phyloP scores from a whole-genome alignment of 2,329 filamentous ascomycete species.

The Diaporthe caulivora region DNA sequence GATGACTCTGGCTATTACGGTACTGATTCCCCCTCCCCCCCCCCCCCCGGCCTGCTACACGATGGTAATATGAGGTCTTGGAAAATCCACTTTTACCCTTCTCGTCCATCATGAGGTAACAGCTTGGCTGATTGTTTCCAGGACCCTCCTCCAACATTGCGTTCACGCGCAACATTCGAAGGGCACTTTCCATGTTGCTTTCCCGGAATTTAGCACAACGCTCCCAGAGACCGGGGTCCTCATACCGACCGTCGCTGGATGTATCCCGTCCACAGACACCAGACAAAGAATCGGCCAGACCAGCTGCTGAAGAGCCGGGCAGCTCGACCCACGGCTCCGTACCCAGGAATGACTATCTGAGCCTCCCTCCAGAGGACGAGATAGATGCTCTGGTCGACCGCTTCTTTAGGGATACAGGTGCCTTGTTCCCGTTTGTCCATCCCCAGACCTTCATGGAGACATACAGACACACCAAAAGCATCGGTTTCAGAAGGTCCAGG shows the following conservation, averaged over 20 bases:
- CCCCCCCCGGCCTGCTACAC: too few relatives aligned
- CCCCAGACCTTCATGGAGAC: constrained; percentile 40
- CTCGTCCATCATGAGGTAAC: not conserved
- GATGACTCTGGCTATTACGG: constrained; percentile 44
- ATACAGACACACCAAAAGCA: constrained; percentile 37
- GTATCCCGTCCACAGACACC: constrained; percentile 36
- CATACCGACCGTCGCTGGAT: constrained; percentile 36
- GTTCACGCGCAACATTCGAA: constrained; percentile 43
- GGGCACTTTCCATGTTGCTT: constrained; percentile 37
- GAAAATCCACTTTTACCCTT: too few relatives aligned
- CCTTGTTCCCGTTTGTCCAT: constrained; percentile 42
- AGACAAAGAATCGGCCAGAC: not conserved
- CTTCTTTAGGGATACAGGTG: constrained; percentile 43
- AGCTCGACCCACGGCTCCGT: constrained; percentile 8
- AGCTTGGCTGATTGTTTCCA: not conserved
- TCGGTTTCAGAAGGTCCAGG: constrained; percentile 50
- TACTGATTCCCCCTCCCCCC: constrained; percentile 4
- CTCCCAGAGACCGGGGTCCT: not conserved
- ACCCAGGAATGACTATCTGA: constrained; percentile 9
- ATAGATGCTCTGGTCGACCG: constrained; percentile 35
- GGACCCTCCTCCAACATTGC: constrained; percentile 45
- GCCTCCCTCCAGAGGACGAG: constrained; percentile 38
- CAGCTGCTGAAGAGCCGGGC: not conserved
- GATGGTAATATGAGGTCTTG: too few relatives aligned
- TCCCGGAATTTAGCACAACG: constrained; percentile 5